Evolutionary conservation across 371 early-diverging fungal species (phyloP).

Genomic region (Actinomucor elegans): DNA sequence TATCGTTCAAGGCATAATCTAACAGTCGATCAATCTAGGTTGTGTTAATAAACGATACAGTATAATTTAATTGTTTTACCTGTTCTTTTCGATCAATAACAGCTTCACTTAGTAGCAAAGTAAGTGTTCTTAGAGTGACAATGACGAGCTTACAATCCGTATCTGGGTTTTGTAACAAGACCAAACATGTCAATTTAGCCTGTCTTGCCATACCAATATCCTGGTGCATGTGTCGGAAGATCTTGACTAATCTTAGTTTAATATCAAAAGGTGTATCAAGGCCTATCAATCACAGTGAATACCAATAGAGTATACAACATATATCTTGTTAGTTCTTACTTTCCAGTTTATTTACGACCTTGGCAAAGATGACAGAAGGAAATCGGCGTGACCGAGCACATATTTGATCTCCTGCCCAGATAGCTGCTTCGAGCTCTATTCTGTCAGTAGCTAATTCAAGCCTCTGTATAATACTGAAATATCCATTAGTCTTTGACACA

Average conservation of each 20-base stretch:
- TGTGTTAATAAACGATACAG: neutral
- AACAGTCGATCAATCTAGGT: conserved; percentile 39
- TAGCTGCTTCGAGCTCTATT: conserved; percentile 56
- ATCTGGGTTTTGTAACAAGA: conserved; percentile 38
- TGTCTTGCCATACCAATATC: conserved; percentile 55
- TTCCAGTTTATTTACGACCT: conserved; percentile 29
- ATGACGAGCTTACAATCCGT: conserved; percentile 39
- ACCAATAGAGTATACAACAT: conserved; percentile 3
- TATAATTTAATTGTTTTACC: no score
- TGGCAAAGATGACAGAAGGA: conserved; percentile 47
- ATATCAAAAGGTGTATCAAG: conserved; percentile 39
- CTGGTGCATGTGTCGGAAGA: conserved; percentile 62
- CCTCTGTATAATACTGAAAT: conserved; percentile 37
- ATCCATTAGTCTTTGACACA: neutral
- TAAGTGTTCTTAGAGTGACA: conserved; percentile 49
- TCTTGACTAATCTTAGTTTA: conserved; percentile 44
- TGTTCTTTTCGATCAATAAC: conserved; percentile 53
- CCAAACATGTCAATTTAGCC: conserved; percentile 49
- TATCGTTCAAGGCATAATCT: conserved; percentile 31
- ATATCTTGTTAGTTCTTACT: conserved; percentile 23
- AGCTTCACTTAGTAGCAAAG: conserved; percentile 47
- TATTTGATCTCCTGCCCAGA: conserved; percentile 58
- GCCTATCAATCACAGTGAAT: conserved; percentile 30
- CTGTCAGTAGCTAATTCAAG: conserved; percentile 48
- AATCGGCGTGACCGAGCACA: conserved; percentile 53